phyloP scores from a whole-genome alignment of 768 basidiomycete species.

The Antrodiella citrinella region DNA sequence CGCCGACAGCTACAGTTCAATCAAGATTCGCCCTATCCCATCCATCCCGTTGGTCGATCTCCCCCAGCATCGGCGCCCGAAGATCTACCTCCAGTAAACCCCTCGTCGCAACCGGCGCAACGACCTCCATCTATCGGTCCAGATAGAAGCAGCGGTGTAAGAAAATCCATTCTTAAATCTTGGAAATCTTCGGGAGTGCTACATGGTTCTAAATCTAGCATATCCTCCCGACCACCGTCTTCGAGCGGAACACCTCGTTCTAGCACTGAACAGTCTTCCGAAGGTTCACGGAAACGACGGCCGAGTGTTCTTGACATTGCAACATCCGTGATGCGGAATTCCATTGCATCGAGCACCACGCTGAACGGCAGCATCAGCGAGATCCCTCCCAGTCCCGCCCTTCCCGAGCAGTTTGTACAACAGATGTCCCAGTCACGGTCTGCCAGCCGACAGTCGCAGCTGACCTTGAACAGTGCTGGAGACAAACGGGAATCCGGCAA shows the following conservation, averaged over 20 bases:
- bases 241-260: constrained; percentile 18
- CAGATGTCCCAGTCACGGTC: constrained; percentile 11
- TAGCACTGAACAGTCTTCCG: constrained; percentile 31
- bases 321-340: constrained; percentile 23
- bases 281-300: constrained; percentile 31
- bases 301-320: constrained; percentile 40
- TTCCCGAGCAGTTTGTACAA: constrained; percentile 33
- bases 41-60: constrained; percentile 22
- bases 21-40: constrained; percentile 65
- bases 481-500: background rate
- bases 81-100: constrained; percentile 11
- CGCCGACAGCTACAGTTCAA: constrained; percentile 58
- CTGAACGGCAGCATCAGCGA: constrained; percentile 22
- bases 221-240: constrained; percentile 21
- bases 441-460: constrained; percentile 17
- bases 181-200: constrained; percentile 43
- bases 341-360: constrained; percentile 21
- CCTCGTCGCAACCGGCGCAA: constrained; percentile 11
- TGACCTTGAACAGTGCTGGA: constrained; percentile 3
- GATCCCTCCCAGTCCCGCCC: constrained; percentile 56
- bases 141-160: constrained; percentile 35
- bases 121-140: constrained; percentile 20
- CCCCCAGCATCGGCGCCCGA: constrained; percentile 14
- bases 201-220: constrained; percentile 11
- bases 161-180: constrained; percentile 68